Percentiles rank a stretch among this genome's conserved stretches.
Evolutionary conservation across 2,329 filamentous ascomycete species (phyloP).

Genomic region (Fusarium concolor): DNA sequence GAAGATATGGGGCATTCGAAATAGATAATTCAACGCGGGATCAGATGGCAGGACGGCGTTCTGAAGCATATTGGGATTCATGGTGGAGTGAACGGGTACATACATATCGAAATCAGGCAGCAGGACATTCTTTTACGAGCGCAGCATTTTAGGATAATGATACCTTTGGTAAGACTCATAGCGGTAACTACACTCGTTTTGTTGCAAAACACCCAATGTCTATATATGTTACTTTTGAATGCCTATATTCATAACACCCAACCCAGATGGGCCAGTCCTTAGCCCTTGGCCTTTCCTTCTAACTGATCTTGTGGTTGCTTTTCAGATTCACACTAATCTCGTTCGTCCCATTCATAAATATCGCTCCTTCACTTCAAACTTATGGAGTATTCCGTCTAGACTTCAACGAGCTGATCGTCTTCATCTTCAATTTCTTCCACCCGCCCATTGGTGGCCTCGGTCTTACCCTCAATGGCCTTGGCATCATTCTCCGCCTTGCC

Average conservation of each 20-base stretch:
- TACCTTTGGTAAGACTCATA: constrained; percentile 8
- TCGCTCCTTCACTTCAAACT: no score
- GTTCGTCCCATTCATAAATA: background rate
- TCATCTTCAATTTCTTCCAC: constrained; percentile 62
- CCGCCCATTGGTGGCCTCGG: constrained; percentile 54
- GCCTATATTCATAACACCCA: constrained; percentile 19
- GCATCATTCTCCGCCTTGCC: constrained; percentile 50
- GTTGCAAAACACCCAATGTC: constrained; percentile 20
- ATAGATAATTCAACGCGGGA: constrained; percentile 4
- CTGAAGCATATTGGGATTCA: constrained; percentile 1
- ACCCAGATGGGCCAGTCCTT: background rate
- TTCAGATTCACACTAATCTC: background rate
- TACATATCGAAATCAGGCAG: background rate
- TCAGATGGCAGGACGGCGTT: constrained; percentile 33
- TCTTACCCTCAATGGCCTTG: constrained; percentile 50
- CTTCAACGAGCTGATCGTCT: constrained; percentile 66
- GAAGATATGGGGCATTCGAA: constrained; percentile 53
- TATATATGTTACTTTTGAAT: constrained; percentile 34
- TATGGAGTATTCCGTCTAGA: constrained; percentile 50
- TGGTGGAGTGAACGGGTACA: constrained; percentile 2
- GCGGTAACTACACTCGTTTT: constrained; percentile 28
- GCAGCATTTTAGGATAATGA: constrained; percentile 17
- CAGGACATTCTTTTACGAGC: constrained; percentile 36
- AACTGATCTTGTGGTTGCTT: background rate
- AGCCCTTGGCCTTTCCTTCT: background rate